Base-by-base conservation (phyloP, 352 stramenopile species). In the Salisapilia sapeloensis region DNA sequence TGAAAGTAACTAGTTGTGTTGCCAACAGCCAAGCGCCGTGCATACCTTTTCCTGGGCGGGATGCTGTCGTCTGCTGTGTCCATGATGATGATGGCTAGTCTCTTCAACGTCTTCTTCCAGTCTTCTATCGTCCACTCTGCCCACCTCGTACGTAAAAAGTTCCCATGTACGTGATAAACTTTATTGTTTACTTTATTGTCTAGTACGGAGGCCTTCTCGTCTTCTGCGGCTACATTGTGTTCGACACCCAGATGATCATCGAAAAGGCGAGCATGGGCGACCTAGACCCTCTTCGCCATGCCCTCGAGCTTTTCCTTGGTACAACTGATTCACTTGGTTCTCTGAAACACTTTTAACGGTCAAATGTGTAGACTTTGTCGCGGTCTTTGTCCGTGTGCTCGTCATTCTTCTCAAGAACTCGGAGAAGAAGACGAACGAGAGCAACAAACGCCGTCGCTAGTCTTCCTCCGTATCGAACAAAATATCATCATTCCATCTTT, bases 181-280 rank as follows among this genome's bases (percentile, higher is more conserved):
- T 10, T 14, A 14, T 19, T 3, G 4, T 3, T 22, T 38, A 9
- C 16, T 46, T 12, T 29, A 24, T 35, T 16, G 15, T 24, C 11
- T 37, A 83, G 56, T 92, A 90, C 51, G 54, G 44, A 16, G 75
- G 80, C n/a, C 69, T 94, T 18, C 61, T 79, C 34, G 38, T 91
- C 29, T 94, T 94, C 39, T 89, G 70, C 48, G 75, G 65, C 28
- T 94, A 91, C 50, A 74, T 94, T 29, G 47, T 92, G 25, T 87
- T 89, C 28, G 80, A 94, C 61, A 92, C 77, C 39, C 80, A 94
- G 44, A 76, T 94, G 46, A 91, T 94, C 48, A 83, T 94, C 40
- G 76, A 90, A 53, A 85, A 86, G 49, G 77, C 71, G 16, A 63
- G 46, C 22, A 44, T 65, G 34, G 79, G 76, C 15, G 66, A 86